A percentile compares a stretch with the other conserved stretches of the same genome.
Conservation (phyloP, 2,329 filamentous ascomycete genomes). For the Fusarium haematococcum region DNA sequence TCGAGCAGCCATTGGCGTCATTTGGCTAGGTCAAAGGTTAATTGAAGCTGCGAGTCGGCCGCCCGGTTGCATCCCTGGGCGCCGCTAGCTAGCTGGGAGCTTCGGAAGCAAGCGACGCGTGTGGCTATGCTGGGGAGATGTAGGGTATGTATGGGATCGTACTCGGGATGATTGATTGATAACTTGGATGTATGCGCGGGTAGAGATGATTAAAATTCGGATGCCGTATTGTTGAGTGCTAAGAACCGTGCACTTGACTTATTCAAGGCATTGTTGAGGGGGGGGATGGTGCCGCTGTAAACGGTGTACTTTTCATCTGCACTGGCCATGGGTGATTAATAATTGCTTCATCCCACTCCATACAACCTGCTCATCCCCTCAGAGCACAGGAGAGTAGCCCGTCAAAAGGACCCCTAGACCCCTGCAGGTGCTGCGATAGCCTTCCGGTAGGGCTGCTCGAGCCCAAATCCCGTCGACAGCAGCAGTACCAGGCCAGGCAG, state of each 20-base stretch:
- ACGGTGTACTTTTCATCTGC: background rate
- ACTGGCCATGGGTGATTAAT: slow-evolving; percentile 5
- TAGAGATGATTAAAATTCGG: slow-evolving; percentile 12
- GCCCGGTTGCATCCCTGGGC: slow-evolving; percentile 4
- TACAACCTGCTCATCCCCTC: background rate
- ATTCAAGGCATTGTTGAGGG: background rate
- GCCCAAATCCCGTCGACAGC: background rate
- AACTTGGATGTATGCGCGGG: background rate
- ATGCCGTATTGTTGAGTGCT: background rate
- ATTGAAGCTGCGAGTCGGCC: slow-evolving; percentile 18
- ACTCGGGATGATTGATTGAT: slow-evolving; percentile 2
- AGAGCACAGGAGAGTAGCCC: background rate
- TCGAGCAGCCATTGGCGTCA: background rate
- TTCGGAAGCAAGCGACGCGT: slow-evolving; percentile 21
- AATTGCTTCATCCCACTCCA: slow-evolving; percentile 4
- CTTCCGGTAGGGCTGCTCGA: slow-evolving; percentile 22
- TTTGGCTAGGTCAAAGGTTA: background rate
- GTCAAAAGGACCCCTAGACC: slow-evolving; percentile 12
- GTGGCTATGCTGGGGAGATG: slow-evolving; percentile 24
- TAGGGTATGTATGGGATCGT: background rate
- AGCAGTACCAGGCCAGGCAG: slow-evolving; percentile 27
- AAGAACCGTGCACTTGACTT: background rate
- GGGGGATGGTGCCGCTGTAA: background rate
- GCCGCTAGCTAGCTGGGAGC: slow-evolving; percentile 1
- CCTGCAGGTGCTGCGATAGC: slow-evolving; percentile 11